Percentiles rank a stretch among this genome's conserved stretches.
phyloP scores from a whole-genome alignment of 2,329 filamentous ascomycete species.

The Iodosphaeria phyllophila region DNA sequence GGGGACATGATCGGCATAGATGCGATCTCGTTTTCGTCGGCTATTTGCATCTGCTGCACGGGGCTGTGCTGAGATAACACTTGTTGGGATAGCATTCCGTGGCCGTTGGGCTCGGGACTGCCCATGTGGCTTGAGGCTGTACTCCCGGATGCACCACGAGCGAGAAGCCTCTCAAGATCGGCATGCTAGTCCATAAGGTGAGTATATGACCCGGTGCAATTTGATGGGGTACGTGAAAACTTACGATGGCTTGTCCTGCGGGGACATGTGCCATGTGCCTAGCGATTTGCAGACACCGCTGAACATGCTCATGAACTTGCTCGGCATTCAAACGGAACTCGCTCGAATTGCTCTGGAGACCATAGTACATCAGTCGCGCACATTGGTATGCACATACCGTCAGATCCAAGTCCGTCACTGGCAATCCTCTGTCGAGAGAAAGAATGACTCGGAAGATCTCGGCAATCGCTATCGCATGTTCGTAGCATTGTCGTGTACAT shows the following conservation, averaged over 20 bases:
- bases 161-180: conserved; percentile 32
- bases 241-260: conserved; percentile 28
- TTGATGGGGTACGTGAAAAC: conserved; percentile 6
- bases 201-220: conserved; percentile 1
- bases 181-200: conserved; percentile 13
- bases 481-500: conserved; percentile 15
- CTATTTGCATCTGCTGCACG: conserved; percentile 12
- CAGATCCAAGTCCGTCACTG: conserved; percentile 19
- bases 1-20: conserved; percentile 12
- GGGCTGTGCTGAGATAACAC: conserved; percentile 9
- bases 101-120: conserved; percentile 9
- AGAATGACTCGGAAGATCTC: conserved; percentile 14
- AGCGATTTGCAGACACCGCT: conserved; percentile 30
- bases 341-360: conserved; percentile 19
- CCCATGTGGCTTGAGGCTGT: conserved; percentile 13
- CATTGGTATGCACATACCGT: conserved; percentile 24
- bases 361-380: conserved; percentile 18
- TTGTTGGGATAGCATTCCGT: conserved; percentile 8
- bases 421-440: conserved; percentile 7
- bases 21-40: conserved; percentile 12
- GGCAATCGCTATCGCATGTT: conserved; percentile 20
- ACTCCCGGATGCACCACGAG: conserved; percentile 19
- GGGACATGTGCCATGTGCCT: conserved; percentile 30
- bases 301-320: conserved; percentile 27
- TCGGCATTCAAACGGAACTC: conserved; percentile 25